These are phyloP conservation scores for Pharnaceum exiguum DNA, from an alignment of 148 eudicot species.

Conservation along the genomic window DNA sequence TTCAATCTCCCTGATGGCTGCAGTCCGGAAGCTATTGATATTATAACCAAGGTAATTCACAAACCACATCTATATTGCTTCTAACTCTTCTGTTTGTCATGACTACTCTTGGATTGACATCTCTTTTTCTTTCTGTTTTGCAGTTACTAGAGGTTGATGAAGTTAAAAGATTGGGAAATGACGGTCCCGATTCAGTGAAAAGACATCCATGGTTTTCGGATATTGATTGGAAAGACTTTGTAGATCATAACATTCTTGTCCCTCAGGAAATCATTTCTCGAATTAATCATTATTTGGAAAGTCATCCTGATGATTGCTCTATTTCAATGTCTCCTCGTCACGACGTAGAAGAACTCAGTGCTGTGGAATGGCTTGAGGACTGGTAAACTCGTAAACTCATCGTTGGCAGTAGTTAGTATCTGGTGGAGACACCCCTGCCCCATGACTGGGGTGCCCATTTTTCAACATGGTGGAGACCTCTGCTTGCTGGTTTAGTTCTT, in stretches of 20 bases:
- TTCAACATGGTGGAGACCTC: no score
- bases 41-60: slow-evolving; percentile 66
- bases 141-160: slow-evolving; percentile 90
- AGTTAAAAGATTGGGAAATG: slow-evolving; percentile 63
- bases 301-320: slow-evolving; percentile 33
- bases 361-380: slow-evolving; percentile 86
- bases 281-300: slow-evolving; percentile 49
- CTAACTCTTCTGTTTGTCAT: neutral
- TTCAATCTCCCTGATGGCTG: slow-evolving; percentile 60
- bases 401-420: neutral
- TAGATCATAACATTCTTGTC: slow-evolving; percentile 29
- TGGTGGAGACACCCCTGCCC: neutral
- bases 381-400: slow-evolving; percentile 42
- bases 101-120: neutral
- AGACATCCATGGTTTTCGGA: slow-evolving; percentile 72
- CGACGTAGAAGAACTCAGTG: slow-evolving; percentile 43
- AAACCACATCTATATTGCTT: neutral
- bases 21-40: slow-evolving; percentile 69
- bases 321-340: slow-evolving; percentile 27
- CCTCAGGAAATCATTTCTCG: slow-evolving; percentile 66
- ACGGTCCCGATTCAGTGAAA: slow-evolving; percentile 61
- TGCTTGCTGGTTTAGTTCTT: no score
- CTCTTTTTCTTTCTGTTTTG: neutral
- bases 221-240: slow-evolving; percentile 62
- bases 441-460: no score